Conservation (phyloP, 2,329 filamentous ascomycete species). For the Pyricularia sp. region DNA sequence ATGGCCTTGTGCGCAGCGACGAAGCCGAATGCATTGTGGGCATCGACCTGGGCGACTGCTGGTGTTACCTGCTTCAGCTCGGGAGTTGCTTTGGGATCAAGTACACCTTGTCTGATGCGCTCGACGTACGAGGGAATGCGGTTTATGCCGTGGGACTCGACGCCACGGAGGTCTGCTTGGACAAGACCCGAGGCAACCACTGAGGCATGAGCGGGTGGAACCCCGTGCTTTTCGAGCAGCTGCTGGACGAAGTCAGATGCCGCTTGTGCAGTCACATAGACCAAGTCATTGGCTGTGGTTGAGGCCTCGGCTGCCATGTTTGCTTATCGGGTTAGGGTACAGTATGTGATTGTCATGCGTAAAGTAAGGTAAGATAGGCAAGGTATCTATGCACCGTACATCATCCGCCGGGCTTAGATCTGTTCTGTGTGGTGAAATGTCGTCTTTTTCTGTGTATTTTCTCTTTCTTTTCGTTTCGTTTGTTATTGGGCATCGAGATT, state of each 20-base stretch:
- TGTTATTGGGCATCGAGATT: background rate
- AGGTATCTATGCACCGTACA: background rate
- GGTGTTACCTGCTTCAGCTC: constrained; percentile 15
- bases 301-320: constrained; percentile 3
- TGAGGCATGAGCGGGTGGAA: constrained; percentile 13
- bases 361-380: no score
- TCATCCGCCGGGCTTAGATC: background rate
- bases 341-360: background rate
- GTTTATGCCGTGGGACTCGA: constrained; percentile 18
- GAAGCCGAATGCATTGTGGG: constrained; percentile 19
- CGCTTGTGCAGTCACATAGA: constrained; percentile 1
- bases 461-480: background rate
- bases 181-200: constrained; percentile 14
- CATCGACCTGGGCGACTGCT: constrained; percentile 18
- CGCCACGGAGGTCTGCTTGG: constrained; percentile 16
- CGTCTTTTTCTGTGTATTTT: background rate
- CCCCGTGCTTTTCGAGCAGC: constrained; percentile 11
- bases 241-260: constrained; percentile 1
- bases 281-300: background rate
- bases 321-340: background rate
- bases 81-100: constrained; percentile 12
- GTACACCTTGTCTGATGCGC: constrained; percentile 13
- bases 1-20: constrained; percentile 33
- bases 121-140: constrained; percentile 15
- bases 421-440: background rate